Base-by-base conservation (phyloP, 768 basidiomycete genomes). In the Hemileccinum rubropunctum region DNA sequence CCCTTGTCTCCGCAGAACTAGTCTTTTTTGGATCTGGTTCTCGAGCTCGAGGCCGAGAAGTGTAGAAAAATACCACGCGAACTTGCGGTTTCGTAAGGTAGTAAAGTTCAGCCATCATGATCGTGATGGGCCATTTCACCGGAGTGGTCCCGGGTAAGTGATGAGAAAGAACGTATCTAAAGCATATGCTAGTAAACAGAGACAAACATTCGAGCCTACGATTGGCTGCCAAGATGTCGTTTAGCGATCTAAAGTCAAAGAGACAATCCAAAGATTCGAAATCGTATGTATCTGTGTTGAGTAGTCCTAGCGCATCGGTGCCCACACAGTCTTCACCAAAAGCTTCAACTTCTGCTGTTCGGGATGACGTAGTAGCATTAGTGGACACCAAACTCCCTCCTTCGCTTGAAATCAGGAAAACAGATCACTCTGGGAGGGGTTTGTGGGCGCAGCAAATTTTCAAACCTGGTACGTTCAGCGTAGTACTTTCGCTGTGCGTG, bases 371-470 rank as follows among this genome's bases (percentile, higher is more conserved):
- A 14, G 39, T 43, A 28, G n/a, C 23, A 23, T 30, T 30, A 8
- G 33, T 43, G 6, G 41, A 63, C 23, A 49, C 45, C 13, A 33
- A 45, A 14, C 49, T 80, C n/a, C 78, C 81, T 1, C n/a, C 59
- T 6, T 60, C 53, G 2, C 48, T 82, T 21, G 74, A 76, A 48
- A 64, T 79, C 30, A 66, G 73, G 27, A 60, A 51, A 6, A 70
- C 73, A 5, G 42, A 51, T 1, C 38, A 42, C n/a, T 63, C 63
- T 1, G 82, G 82, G 1, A 71, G 80, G 57, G 76, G 79, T 0
- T 33, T 82, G 13, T 80, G 74, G 70, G 46, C 76, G 5, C 75
- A 63, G 48, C 44, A 61, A 30, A 15, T 47, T 11, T 52, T 71
- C 21, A 65, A 58, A 49, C 57, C 75, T 42, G 80, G 80, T 80